Percentiles rank a stretch among this genome's conserved stretches.
Conservation (phyloP, 306 rosid species). For the Rosa multiflora region DNA sequence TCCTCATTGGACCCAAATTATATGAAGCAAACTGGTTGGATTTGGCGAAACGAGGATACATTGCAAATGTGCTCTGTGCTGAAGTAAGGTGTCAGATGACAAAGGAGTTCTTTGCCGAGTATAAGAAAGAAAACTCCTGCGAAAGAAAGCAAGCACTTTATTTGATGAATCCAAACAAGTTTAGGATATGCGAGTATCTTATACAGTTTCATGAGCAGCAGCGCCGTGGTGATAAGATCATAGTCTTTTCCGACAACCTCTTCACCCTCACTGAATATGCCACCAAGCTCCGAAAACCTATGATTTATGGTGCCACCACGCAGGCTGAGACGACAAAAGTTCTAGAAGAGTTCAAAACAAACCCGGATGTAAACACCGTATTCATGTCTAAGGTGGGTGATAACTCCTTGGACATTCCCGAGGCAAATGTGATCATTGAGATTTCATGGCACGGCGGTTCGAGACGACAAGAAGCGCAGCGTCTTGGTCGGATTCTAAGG, state of each 20-base stretch:
- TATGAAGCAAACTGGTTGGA: slow-evolving; percentile 75
- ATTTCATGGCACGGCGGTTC: slow-evolving; percentile 97
- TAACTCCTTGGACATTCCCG: slow-evolving; percentile 90
- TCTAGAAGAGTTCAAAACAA: slow-evolving; percentile 89
- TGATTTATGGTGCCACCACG: slow-evolving; percentile 97
- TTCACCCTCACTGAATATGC: slow-evolving; percentile 92
- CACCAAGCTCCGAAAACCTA: slow-evolving; percentile 91
- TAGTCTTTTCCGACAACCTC: slow-evolving; percentile 87
- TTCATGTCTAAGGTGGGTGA: slow-evolving; percentile 99
- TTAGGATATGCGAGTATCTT: slow-evolving; percentile 93
- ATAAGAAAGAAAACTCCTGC: slow-evolving; percentile 74
- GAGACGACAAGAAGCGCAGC: slow-evolving; percentile 72
- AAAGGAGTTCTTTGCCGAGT: slow-evolving; percentile 75
- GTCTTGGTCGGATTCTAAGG: background rate
- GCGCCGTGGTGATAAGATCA: slow-evolving; percentile 88
- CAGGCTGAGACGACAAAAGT: slow-evolving; percentile 90
- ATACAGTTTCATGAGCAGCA: slow-evolving; percentile 85
- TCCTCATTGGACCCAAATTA: slow-evolving; percentile 89
- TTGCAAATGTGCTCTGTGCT: slow-evolving; percentile 95
- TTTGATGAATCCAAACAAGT: slow-evolving; percentile 96
- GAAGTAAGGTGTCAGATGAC: slow-evolving; percentile 99
- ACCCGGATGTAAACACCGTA: slow-evolving; percentile 79
- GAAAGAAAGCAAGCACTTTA: slow-evolving; percentile 96
- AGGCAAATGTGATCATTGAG: slow-evolving; percentile 98
- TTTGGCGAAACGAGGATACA: slow-evolving; percentile 89